Base-by-base conservation (phyloP, 176 grass and related monocot genomes). In the Carex pumila region DNA sequence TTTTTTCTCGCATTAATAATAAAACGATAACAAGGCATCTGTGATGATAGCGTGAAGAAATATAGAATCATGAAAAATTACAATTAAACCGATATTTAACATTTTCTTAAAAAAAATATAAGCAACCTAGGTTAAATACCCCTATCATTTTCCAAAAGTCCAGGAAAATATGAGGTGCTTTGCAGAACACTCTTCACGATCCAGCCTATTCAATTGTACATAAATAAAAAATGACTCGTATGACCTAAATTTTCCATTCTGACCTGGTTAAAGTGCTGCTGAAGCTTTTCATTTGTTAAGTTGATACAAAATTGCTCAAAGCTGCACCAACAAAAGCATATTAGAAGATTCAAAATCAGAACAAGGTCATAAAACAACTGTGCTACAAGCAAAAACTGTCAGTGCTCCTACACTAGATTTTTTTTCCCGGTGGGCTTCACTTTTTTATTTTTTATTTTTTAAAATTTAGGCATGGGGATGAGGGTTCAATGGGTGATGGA, bases 291-390 rank as follows among this genome's bases (percentile, higher is more conserved):
- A 49, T 98, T 98, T 58, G 95, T 98, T 84, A 98, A 84, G 84
- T 98, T 98, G 91, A 98, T 98, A 90, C 95, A 98, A 78, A 98
- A 98, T 85, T 98, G 95, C 85, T 98, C 95, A 36, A 98, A 98
- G 87, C 95, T 98, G 90, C 32, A 58, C 36, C 84, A 83, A 79
- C 84, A 85, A 50, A 85, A 64, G 71, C 21, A 56, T 59, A 19
- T 80, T 55, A 73, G 47, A 87, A 80, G 32, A 60, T 71, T 36
- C 43, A 79, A 79, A 53, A 50, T 58, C 61, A 55, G 45, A 63
- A 69, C 32, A 80, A 10, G 10, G 49, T 60, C 39, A 49, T 25
- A 36, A 68, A 67, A 71, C 15, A 21, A 67, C 13, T 50, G 22
- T 78, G 73, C 50, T 29, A 57, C 32, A 57, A 57, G 50, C 22